These are phyloP conservation scores for Paramecium primaurelia DNA, from an alignment of 73 alveolate species.

Conservation along the genomic window DNA sequence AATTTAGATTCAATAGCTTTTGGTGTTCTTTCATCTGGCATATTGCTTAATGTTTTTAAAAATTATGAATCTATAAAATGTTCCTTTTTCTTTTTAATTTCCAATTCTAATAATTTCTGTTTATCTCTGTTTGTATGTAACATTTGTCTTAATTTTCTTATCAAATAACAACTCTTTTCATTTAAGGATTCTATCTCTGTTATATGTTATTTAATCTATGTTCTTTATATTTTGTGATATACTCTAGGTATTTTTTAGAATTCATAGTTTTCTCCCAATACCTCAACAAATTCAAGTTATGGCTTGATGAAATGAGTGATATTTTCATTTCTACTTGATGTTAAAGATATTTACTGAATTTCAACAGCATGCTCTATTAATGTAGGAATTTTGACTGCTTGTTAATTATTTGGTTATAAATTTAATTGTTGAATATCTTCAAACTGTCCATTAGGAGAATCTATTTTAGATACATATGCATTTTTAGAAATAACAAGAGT, in stretches of 20 bases:
- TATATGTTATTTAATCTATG: neutral
- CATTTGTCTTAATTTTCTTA: neutral
- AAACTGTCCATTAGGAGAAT: neutral
- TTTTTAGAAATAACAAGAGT: neutral
- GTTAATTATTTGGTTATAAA: neutral
- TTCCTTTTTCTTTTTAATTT: neutral
- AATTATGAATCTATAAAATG: neutral
- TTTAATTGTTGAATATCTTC: neutral
- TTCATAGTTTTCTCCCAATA: neutral
- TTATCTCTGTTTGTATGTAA: neutral
- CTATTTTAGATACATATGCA: neutral
- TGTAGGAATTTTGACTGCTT: neutral
- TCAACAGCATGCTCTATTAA: neutral
- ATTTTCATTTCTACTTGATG: neutral
- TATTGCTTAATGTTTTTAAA: neutral
- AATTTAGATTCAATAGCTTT: neutral
- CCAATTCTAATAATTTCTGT: neutral
- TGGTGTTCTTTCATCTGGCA: conserved; percentile 3
- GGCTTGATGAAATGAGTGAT: neutral
- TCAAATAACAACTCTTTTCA: neutral
- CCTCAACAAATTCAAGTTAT: neutral
- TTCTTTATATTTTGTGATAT: neutral
- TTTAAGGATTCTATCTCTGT: neutral
- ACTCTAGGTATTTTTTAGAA: neutral
- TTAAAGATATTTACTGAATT: neutral